Conservation (phyloP, 2,329 filamentous ascomycete species). For the Penicillium decumbens region DNA sequence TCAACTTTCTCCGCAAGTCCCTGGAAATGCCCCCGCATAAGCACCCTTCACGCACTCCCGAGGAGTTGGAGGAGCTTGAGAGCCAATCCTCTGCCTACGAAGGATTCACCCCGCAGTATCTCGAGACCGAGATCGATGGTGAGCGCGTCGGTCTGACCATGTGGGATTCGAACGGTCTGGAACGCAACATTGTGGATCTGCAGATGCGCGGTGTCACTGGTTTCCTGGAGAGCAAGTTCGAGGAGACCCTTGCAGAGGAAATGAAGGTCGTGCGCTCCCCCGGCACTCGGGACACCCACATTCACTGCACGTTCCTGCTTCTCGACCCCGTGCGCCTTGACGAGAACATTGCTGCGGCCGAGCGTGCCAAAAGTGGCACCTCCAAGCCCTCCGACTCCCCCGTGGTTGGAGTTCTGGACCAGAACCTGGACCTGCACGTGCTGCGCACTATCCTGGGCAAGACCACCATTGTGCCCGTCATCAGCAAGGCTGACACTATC, state of each 20-base stretch:
- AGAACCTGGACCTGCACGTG: conserved; percentile 85
- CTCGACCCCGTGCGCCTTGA: conserved; percentile 85
- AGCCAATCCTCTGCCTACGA: conserved; percentile 53
- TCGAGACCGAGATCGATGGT: conserved; percentile 90
- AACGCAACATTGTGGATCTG: conserved; percentile 91
- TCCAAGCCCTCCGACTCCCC: conserved; percentile 43
- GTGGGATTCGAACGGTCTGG: conserved; percentile 93
- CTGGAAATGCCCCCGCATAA: conserved; percentile 79
- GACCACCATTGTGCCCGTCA: conserved; percentile 90
- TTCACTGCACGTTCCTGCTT: conserved; percentile 89
- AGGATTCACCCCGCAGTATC: conserved; percentile 80
- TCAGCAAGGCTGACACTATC: conserved; percentile 94
- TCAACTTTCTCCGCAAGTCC: conserved; percentile 87
- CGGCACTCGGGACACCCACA: conserved; percentile 90
- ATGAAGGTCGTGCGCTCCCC: conserved; percentile 95
- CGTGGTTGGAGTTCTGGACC: conserved; percentile 67
- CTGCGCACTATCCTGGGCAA: conserved; percentile 83
- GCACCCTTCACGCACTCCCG: conserved; percentile 53
- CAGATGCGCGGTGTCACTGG: conserved; percentile 86
- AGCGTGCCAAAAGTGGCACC: conserved; percentile 53
- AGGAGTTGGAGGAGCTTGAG: conserved; percentile 53
- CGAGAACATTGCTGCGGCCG: conserved; percentile 67
- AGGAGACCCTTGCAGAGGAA: conserved; percentile 95
- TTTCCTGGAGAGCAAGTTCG: conserved; percentile 96
- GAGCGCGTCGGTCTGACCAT: conserved; percentile 89